Evolutionary conservation across 2,329 filamentous ascomycete genomes (phyloP), one percentile per base, ranked within the genome.

Genomic region (Aspergillus chevalieri): DNA sequence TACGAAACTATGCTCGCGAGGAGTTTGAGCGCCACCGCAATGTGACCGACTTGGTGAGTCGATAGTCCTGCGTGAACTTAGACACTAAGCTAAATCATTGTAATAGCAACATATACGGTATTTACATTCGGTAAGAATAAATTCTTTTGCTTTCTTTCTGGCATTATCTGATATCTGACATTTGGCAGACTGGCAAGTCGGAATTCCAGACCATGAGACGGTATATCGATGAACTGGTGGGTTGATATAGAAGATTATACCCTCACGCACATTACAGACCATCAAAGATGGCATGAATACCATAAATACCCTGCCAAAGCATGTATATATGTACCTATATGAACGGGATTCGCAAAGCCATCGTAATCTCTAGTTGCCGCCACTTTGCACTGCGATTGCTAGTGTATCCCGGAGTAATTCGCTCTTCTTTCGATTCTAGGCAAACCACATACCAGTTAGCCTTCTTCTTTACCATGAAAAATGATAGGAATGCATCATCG

Each of bases 121-220:
- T 52, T 54, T 76, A 22, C 57, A 73, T 49, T 74, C 70, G 57
- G 68, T 72, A 64, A 34, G 63, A 47, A 39, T 22, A 0, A 1
- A 9, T 12, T 8, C 15, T 8, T 26, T 33, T 12, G 6, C 6
- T 50, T 6, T 6, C 1, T 26, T 22, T 24, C 7, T 6, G 14
- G 14, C 6, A 9, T 22, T n/a, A 34, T 44, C 33, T 21, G 21
- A 5, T 48, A 30, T 19, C 54, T 57, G 43, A 57, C 21, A 1
- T 19, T n/a, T 22, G 26, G 21, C 39, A 72, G 65, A 74, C 71
- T 14, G 73, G 73, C 3, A 75, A 75, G 52, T 57, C 72, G 2
- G 73, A 76, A 51, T 75, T 74, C 44, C 69, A 75, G 48, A 70
- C 64, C 4, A 74, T 75, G 71, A 68, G 61, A 47, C 65, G 73